Evolutionary conservation across 768 basidiomycete species (phyloP).

Genomic region (Asterophora lycoperdoides): DNA sequence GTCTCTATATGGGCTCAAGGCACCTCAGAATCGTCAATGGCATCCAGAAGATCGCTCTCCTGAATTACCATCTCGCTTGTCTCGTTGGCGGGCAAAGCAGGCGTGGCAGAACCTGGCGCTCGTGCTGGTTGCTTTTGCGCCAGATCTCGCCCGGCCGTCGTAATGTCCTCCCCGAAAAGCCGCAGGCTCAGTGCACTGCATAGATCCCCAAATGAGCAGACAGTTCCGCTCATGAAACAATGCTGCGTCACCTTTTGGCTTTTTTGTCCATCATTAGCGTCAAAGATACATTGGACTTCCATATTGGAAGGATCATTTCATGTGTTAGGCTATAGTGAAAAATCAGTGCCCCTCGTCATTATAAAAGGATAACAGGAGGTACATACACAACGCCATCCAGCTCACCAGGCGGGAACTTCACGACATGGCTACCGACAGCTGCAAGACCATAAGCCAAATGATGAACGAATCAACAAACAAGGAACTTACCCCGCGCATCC

Average conservation of each 20-base stretch:
- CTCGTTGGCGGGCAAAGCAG: not conserved
- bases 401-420: conserved; percentile 58
- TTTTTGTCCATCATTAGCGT: conserved; percentile 96
- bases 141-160: conserved; percentile 40
- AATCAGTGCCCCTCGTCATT: conserved; percentile 3
- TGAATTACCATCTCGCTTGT: conserved; percentile 8
- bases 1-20: not conserved
- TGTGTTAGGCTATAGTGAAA: conserved; percentile 54
- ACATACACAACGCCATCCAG: conserved; percentile 53
- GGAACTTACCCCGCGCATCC: conserved; percentile 48
- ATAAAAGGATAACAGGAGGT: not conserved
- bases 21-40: not conserved
- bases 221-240: too few species aligned
- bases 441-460: not conserved
- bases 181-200: conserved; percentile 81
- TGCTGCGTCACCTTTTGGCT: conserved; percentile 74
- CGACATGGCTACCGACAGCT: conserved; percentile 72
- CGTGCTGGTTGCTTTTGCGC: conserved; percentile 12
- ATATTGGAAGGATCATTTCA: conserved; percentile 86
- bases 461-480: not conserved
- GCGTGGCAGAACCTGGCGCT: conserved; percentile 1
- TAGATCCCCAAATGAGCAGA: not conserved
- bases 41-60: conserved; percentile 12
- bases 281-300: conserved; percentile 88
- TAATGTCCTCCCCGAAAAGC: conserved; percentile 78